phyloP scores from a whole-genome alignment of 768 basidiomycete genomes.

The Russula olivacea region DNA sequence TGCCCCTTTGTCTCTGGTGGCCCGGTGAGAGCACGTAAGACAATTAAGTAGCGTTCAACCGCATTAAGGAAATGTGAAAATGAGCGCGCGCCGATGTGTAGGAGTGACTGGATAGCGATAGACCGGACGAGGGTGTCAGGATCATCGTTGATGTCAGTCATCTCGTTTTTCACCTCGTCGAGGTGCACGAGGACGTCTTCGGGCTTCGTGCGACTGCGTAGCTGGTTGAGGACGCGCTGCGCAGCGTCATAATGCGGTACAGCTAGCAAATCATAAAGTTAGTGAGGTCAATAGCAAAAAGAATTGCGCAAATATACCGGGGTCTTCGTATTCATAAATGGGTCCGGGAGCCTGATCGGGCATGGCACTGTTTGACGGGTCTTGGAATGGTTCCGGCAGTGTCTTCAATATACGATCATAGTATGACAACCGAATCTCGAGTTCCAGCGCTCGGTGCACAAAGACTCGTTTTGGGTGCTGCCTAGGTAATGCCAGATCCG shows the following conservation, averaged over 20 bases:
- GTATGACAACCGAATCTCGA: constrained; percentile 88
- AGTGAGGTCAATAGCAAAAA: neutral
- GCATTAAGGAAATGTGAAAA: constrained; percentile 98
- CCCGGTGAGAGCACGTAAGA: constrained; percentile 55
- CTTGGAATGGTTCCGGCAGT: constrained; percentile 76
- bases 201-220: constrained; percentile 74
- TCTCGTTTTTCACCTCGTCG: constrained; percentile 58
- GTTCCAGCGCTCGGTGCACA: constrained; percentile 78
- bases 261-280: constrained; percentile 37
- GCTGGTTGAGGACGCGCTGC: constrained; percentile 65
- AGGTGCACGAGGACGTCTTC: constrained; percentile 76
- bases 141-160: constrained; percentile 53
- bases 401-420: constrained; percentile 89
- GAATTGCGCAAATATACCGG: constrained; percentile 41
- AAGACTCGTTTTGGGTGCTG: constrained; percentile 87
- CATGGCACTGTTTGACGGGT: constrained; percentile 55
- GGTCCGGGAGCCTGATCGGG: constrained; percentile 69
- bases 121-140: constrained; percentile 65
- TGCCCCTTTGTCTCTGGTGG: constrained; percentile 57
- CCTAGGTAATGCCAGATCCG: constrained; percentile 65
- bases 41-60: constrained; percentile 85
- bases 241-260: constrained; percentile 78
- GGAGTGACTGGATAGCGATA: constrained; percentile 79
- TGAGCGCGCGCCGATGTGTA: constrained; percentile 88
- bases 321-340: constrained; percentile 77